A percentile compares a stretch with the other conserved stretches of the same genome.
phyloP scores from a whole-genome alignment of 257 asterid species.

The Lycium ferocissimum region DNA sequence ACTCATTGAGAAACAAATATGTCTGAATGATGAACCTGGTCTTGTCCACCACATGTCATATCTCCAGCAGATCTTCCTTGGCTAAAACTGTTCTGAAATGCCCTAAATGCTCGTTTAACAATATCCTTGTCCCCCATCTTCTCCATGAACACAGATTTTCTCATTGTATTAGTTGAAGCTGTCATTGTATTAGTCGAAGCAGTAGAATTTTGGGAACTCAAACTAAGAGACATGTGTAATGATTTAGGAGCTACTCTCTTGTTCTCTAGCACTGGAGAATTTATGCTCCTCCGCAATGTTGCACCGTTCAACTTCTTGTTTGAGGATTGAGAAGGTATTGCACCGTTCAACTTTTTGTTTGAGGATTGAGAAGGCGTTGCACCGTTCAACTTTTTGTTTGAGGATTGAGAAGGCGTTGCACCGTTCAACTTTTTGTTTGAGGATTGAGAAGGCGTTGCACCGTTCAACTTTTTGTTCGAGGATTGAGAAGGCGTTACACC shows the following conservation, averaged over 20 bases:
- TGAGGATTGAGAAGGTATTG: slow-evolving; percentile 59
- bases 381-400: slow-evolving; percentile 19
- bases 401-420: slow-evolving; percentile 26
- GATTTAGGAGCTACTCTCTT: slow-evolving; percentile 63
- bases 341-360: no score
- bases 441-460: slow-evolving; percentile 24
- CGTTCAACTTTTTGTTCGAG: slow-evolving; percentile 25
- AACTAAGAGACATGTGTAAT: slow-evolving; percentile 83
- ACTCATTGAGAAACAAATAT: slow-evolving; percentile 12
- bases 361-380: neutral
- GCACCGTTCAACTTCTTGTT: slow-evolving; percentile 28
- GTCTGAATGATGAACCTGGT: slow-evolving; percentile 48
- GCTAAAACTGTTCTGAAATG: slow-evolving; percentile 68
- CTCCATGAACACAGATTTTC: slow-evolving; percentile 93
- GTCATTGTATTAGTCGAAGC: slow-evolving; percentile 46
- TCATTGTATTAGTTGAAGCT: slow-evolving; percentile 44
- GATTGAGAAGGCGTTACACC: neutral
- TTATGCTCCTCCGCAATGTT: slow-evolving; percentile 47
- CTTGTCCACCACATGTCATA: slow-evolving; percentile 45
- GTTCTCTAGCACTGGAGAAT: slow-evolving; percentile 43
- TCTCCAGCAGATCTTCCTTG: slow-evolving; percentile 48
- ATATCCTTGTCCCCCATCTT: slow-evolving; percentile 97
- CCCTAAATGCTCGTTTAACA: slow-evolving; percentile 81
- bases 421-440: slow-evolving; percentile 17
- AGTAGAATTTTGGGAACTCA: slow-evolving; percentile 60